Evolutionary conservation across 495 filamentous ascomycete genomes (phyloP).

Genomic region (Thermochaetoides thermophila): DNA sequence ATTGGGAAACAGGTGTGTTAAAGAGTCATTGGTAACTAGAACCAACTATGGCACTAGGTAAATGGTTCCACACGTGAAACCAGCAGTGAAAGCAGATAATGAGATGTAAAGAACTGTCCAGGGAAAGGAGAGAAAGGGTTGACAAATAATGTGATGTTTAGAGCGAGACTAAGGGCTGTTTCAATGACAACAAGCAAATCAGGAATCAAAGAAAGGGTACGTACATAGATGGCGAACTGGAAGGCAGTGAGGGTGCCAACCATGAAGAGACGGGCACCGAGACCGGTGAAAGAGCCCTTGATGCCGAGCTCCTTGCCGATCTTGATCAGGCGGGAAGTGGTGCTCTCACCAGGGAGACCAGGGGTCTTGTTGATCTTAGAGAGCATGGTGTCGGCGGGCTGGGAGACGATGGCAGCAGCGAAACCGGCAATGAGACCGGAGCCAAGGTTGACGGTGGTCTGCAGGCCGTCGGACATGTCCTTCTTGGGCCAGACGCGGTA

Average conservation of each 20-base stretch:
- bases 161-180: too few species aligned
- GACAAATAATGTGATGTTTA: too few species aligned
- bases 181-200: too few species aligned
- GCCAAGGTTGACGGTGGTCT: constrained; percentile 88
- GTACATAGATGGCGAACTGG: constrained; percentile 98
- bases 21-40: too few species aligned
- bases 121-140: too few species aligned
- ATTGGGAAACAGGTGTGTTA: too few species aligned
- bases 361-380: constrained; percentile 99
- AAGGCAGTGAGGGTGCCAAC: constrained; percentile 66
- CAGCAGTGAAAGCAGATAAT: too few species aligned
- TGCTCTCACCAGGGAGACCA: constrained; percentile 89
- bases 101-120: too few species aligned
- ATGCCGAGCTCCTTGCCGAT: constrained; percentile 90
- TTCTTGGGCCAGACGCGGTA: constrained; percentile 66
- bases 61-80: too few species aligned
- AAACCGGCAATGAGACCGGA: constrained; percentile 95
- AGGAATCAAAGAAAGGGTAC: constrained; percentile 6
- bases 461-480: constrained; percentile 49
- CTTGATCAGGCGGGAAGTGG: constrained; percentile 81
- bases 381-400: constrained; percentile 98
- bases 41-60: too few species aligned
- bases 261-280: constrained; percentile 87
- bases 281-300: constrained; percentile 75
- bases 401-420: constrained; percentile 88